Evolutionary conservation across 2,329 filamentous ascomycete genomes (phyloP).

Genomic region (Truncatella angustata): DNA sequence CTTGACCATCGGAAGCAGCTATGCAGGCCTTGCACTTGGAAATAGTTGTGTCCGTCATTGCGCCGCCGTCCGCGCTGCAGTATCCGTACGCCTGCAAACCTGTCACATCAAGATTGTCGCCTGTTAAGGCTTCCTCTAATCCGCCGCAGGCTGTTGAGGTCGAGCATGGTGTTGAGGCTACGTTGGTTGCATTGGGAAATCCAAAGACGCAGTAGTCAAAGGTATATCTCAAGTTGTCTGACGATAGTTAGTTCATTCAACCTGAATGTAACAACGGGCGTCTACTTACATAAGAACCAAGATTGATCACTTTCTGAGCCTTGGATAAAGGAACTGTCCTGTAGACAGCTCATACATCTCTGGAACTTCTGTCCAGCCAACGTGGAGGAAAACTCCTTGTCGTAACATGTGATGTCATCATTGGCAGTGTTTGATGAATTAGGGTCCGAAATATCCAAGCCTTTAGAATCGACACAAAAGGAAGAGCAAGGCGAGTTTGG

Average conservation of each 20-base stretch:
- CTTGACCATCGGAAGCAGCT: conserved; percentile 36
- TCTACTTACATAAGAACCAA: conserved; percentile 58
- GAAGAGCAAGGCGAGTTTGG: conserved; percentile 54
- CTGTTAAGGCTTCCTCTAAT: conserved; percentile 38
- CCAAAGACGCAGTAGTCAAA: conserved; percentile 53
- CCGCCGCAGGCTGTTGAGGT: conserved; percentile 50
- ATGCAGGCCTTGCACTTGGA: conserved; percentile 46
- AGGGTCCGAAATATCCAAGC: conserved; percentile 41
- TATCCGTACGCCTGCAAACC: conserved; percentile 42
- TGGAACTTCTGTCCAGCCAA: conserved; percentile 44
- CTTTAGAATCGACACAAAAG: conserved; percentile 44
- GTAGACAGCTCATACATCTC: conserved; percentile 50
- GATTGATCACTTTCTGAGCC: conserved; percentile 50
- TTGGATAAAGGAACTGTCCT: conserved; percentile 47
- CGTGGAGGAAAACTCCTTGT: conserved; percentile 39
- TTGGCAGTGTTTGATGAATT: conserved; percentile 43
- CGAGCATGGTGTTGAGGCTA: conserved; percentile 47
- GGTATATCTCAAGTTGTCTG: conserved; percentile 55
- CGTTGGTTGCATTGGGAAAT: conserved; percentile 45
- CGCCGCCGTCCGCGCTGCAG: conserved; percentile 40
- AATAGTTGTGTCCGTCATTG: conserved; percentile 32
- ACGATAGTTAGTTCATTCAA: conserved; percentile 4
- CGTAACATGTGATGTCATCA: conserved; percentile 46
- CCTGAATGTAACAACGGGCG: too few species aligned
- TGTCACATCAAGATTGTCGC: conserved; percentile 34